These are phyloP conservation scores for Teunomyces tritomae DNA, from an alignment of 805 yeast genomes.

Conservation along the genomic window DNA sequence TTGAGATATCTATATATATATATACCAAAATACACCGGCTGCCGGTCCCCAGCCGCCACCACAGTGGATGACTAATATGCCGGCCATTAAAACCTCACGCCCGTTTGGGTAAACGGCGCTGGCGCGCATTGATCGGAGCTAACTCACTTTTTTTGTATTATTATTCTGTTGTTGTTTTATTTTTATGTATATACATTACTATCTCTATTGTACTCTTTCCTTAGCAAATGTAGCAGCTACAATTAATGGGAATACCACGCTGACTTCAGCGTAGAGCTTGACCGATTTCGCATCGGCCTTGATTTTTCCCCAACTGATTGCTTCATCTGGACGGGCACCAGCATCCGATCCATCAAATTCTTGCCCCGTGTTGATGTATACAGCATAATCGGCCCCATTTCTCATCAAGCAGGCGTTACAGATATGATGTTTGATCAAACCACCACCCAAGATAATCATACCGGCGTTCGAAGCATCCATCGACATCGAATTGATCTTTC, in stretches of 20 bases:
- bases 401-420: constrained; percentile 98
- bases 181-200: not conserved
- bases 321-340: constrained; percentile 99
- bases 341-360: constrained; percentile 99
- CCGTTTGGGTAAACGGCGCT: not conserved
- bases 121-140: not conserved
- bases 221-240: constrained; percentile 97
- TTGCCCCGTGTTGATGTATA: constrained; percentile 95
- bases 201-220: constrained; percentile 21
- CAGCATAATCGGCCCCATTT: constrained; percentile 98
- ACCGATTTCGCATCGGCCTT: constrained; percentile 90
- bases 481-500: constrained; percentile 86
- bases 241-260: constrained; percentile 90
- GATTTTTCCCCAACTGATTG: constrained; percentile 98
- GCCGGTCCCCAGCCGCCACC: not conserved
- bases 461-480: constrained; percentile 95
- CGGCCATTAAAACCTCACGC: not conserved
- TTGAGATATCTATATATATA: not conserved
- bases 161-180: not conserved
- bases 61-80: not conserved
- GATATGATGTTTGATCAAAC: constrained; percentile 93
- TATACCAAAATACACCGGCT: not conserved
- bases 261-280: constrained; percentile 93
- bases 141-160: not conserved
- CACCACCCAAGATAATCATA: constrained; percentile 95